Evolutionary conservation across 139 green algal genomes (phyloP).

Genomic region (Chlamydomonas asymmetrica): DNA sequence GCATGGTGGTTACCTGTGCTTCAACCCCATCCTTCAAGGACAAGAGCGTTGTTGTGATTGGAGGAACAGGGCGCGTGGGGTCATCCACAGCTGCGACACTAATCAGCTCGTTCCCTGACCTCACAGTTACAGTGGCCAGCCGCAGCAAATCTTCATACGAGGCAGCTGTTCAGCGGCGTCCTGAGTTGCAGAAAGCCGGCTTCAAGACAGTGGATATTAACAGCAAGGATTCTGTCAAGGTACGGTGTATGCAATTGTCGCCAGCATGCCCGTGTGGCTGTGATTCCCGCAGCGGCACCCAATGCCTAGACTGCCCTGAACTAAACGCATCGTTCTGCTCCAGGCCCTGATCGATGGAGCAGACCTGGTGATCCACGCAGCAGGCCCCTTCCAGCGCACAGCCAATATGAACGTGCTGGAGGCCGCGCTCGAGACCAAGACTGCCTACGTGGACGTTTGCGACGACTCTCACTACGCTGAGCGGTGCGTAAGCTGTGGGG

Average conservation of each 20-base stretch:
- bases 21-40: constrained; percentile 3
- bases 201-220: constrained; percentile 57
- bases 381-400: constrained; percentile 92
- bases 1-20: no score
- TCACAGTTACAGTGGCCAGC: constrained; percentile 62
- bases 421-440: constrained; percentile 68
- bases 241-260: constrained; percentile 11
- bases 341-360: constrained; percentile 11
- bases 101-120: constrained; percentile 45
- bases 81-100: constrained; percentile 75
- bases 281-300: not conserved
- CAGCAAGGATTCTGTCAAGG: constrained; percentile 49
- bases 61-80: constrained; percentile 86
- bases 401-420: constrained; percentile 73
- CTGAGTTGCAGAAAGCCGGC: constrained; percentile 51
- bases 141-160: constrained; percentile 50
- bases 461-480: constrained; percentile 85
- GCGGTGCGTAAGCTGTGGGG: constrained; percentile 37
- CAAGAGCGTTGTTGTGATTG: constrained; percentile 46
- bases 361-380: constrained; percentile 84
- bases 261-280: not conserved
- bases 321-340: not conserved
- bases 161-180: constrained; percentile 47
- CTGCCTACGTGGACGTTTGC: constrained; percentile 94
- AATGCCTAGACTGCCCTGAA: no score